Evolutionary conservation across 768 basidiomycete species (phyloP).

Genomic region (Xerocomellus intermedius): DNA sequence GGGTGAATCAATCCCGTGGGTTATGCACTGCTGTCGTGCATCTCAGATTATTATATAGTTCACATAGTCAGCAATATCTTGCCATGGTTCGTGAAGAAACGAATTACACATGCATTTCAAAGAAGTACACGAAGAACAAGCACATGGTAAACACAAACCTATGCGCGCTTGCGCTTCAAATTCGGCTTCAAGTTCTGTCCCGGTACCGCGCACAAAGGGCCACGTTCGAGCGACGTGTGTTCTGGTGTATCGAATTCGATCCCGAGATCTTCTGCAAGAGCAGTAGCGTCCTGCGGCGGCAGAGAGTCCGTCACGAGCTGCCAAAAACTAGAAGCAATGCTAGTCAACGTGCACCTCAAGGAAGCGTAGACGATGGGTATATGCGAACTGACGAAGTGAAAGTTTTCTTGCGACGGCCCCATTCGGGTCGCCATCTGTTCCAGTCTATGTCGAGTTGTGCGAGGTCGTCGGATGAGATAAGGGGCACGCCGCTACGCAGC

Average conservation of each 20-base stretch:
- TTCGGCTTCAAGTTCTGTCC: conserved; percentile 29
- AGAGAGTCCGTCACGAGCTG: conserved; percentile 65
- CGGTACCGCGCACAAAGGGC: conserved; percentile 49
- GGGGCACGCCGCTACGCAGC: conserved; percentile 58
- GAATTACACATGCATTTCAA: neutral
- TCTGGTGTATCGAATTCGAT: conserved; percentile 77
- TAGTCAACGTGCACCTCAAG: neutral
- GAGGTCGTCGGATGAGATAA: conserved; percentile 71
- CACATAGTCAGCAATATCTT: neutral
- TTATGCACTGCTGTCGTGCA: neutral
- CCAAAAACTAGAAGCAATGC: conserved; percentile 60
- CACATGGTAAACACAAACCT: neutral
- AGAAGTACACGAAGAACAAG: neutral
- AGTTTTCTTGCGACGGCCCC: neutral
- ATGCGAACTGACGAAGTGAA: neutral
- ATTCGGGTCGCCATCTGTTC: conserved; percentile 36
- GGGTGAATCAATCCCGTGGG: neutral
- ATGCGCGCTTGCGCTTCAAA: conserved; percentile 54
- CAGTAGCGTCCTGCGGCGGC: conserved; percentile 59
- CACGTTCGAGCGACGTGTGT: conserved; percentile 61
- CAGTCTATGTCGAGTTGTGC: conserved; percentile 70
- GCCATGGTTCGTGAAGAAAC: neutral
- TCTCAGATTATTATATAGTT: neutral
- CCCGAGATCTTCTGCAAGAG: conserved; percentile 76
- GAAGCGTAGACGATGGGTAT: neutral